Evolutionary conservation across 2,329 filamentous ascomycete genomes (phyloP), one percentile per base, ranked within the genome.

Genomic region (Thielaviopsis ethacetica): DNA sequence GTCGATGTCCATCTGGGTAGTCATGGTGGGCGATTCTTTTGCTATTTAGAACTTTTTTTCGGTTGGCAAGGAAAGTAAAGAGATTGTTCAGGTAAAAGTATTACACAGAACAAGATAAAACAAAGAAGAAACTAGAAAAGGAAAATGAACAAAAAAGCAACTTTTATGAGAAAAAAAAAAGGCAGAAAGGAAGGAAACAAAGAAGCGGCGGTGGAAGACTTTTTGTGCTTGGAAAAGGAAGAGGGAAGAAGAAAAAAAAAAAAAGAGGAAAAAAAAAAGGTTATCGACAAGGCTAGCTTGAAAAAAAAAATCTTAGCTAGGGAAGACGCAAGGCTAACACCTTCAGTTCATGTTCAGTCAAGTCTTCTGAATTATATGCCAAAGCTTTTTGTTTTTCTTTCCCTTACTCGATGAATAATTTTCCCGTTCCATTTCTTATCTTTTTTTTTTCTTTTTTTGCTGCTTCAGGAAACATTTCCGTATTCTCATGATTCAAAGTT

Each of bases 1-100:
- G 68, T 81, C 79, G 61, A 82, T 73, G 52, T 82, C 80, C 77
- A 80, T 81, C 62, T 75, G 72, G 65, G 68, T 71, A 58, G 66
- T 59, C 76, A 79, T 78, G 47, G 38, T 62, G 72, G 63, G 44
- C 58, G 44, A 59, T 59, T 64, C 27, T 58, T 57, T 30, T 17
- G 26, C 21, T 2, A 5, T 44, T 17, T 17, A 44, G 38, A 44
- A 17, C 10, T 12, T 47, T 12, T 47, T 53, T 56, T 21, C 21
- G 50, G 47, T 41, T 41, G 17, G 52, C 53, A 54, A 54, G 54
- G 24, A 26, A 26, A 6, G 24, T 26, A 26, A 26, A 49, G 61
- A 54, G 50, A 27, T n/a, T 34, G 26, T 58, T 22, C 13, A 13
- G 21, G 30, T 44, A 44, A 44, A 7, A 15, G 38, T 44, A 44